Conservation (phyloP, 192 early-diverging fungal species). For the Coemansia sp. region DNA sequence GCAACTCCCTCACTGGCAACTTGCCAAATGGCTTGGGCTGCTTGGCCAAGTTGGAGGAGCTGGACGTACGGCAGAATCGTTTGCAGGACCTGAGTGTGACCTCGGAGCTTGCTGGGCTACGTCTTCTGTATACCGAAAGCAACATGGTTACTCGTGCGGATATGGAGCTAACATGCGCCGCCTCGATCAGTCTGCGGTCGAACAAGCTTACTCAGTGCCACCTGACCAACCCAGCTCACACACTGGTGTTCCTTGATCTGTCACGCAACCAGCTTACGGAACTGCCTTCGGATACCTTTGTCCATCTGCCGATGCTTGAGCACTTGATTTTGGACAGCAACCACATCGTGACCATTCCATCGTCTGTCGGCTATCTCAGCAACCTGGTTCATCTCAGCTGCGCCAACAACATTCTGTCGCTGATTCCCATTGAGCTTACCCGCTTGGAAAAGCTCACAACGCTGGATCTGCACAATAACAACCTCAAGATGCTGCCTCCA, state of each 20-base stretch:
- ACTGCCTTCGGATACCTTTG: conserved; percentile 63
- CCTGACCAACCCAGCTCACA: conserved; percentile 50
- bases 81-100: conserved; percentile 68
- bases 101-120: conserved; percentile 58
- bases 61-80: conserved; percentile 81
- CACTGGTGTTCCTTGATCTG: conserved; percentile 57
- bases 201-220: conserved; percentile 72
- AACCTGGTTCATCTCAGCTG: conserved; percentile 60
- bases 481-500: conserved; percentile 66
- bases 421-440: conserved; percentile 69
- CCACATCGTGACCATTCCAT: conserved; percentile 67
- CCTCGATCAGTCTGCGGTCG: conserved; percentile 60
- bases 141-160: conserved; percentile 68
- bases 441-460: conserved; percentile 60
- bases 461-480: conserved; percentile 77
- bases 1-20: conserved; percentile 71
- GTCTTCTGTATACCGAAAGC: conserved; percentile 68
- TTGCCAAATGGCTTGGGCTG: conserved; percentile 64
- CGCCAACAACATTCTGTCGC: conserved; percentile 68
- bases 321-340: conserved; percentile 68
- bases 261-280: conserved; percentile 71
- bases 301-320: conserved; percentile 58
- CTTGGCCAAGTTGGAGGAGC: conserved; percentile 62
- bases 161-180: conserved; percentile 59
- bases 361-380: conserved; percentile 58